Evolutionary conservation across 2,329 filamentous ascomycete genomes (phyloP), one percentile per base, ranked within the genome.

Genomic region (Cytospora schulzeri): DNA sequence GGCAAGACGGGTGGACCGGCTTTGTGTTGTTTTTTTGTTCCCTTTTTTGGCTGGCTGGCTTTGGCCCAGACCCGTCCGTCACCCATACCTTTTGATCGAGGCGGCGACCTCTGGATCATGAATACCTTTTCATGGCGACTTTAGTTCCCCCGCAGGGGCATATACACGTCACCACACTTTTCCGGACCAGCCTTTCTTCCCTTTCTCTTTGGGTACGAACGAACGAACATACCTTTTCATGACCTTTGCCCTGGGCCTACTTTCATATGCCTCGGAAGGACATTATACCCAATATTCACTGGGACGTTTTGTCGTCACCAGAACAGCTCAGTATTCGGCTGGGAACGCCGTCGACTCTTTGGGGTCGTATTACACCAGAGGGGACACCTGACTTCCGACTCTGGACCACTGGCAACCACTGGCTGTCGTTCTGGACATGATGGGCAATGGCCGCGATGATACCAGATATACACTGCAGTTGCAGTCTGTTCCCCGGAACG

Each of bases 101-200:
- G 63, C 66, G 66, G 67, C 64, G 66, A 61, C 67, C 67, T 65
- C 62, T 56, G 31, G 63, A 67, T 67, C 61, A 66, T 24, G 56
- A 65, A 53, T 56, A 62, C 57, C 60, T 60, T 63, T n/a, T 65
- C 55, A 50, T 48, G 63, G 65, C 65, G 65, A 65, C 51, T 50
- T n/a, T 53, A 54, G 54, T 55, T n/a, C n/a, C 41, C 54, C 28
- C 45, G n/a, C 31, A 53, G 48, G 41, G 50, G 45, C 17, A 62
- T 59, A 41, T 54, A 61, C 65, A 60, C 56, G 56, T 65, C 62
- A 62, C 62, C 55, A 51, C 55, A 51, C 55, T 56, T 56, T n/a
- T 24, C 53, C 35, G 57, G 38, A 53, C 24, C 35, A 28, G 54
- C 45, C 28, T 19, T n/a, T 29, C 45, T 31, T 59, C 45, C 19